Base-by-base conservation (phyloP, 495 filamentous ascomycete genomes). In the Xylaria telfairii region DNA sequence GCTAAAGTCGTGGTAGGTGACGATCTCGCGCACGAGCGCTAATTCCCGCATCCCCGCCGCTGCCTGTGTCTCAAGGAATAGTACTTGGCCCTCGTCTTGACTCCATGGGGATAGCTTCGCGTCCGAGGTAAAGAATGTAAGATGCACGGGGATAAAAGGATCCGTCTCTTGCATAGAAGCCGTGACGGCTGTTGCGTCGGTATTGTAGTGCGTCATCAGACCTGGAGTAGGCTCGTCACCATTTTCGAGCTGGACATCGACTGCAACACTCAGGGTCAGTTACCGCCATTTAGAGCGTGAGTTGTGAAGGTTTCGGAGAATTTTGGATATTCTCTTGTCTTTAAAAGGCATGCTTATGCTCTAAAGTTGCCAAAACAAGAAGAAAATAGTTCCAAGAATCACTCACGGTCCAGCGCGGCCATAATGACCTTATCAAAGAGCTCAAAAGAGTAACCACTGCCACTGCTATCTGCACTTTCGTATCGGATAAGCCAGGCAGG, bases 371-470 rank as follows among this genome's bases (percentile, higher is more conserved):
- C n/a, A n/a, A n/a, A n/a, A n/a, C n/a, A n/a, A n/a, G n/a, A n/a
- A n/a, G n/a, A n/a, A n/a, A n/a, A n/a, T n/a, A n/a, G n/a, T n/a
- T n/a, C n/a, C n/a, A n/a, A n/a, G n/a, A n/a, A n/a, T n/a, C n/a
- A n/a, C n/a, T n/a, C n/a, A n/a, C n/a, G 41, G 17, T 60, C 69
- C 17, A 71, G 61, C 5, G 71, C 69, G 7, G 64, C 71, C n/a
- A 78, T 42, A 26, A 78, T 72, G 41, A 78, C 73, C 28, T 68
- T 72, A 41, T 76, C 76, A n/a, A 78, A 78, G 2, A 69, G 32
- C 21, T 76, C 74, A 53, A 39, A 61, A 26, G 51, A 70, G 1
- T 42, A 6, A 13, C 44, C 10, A 24, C 34, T 1, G 68, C 39
- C 21, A 32, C 51, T 17, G 28, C 56, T 47, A 10, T 60, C 67